These are phyloP conservation scores for Microglena sp. DNA, from an alignment of 139 green algal genomes.

Conservation along the genomic window DNA sequence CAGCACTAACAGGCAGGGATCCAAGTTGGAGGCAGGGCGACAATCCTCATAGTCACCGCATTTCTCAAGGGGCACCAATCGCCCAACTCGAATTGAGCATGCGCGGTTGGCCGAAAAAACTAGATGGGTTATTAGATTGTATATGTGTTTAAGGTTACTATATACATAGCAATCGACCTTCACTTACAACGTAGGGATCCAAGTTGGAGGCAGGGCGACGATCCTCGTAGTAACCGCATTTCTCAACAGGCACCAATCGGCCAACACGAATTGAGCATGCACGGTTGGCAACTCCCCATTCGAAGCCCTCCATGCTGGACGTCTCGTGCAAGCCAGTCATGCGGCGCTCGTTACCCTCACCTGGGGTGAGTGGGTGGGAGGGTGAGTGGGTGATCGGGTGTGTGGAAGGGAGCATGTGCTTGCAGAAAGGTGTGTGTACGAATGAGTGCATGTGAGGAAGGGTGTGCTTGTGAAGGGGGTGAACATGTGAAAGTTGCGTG, in stretches of 20 bases:
- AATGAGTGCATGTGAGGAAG: neutral
- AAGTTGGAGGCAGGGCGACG: conserved; percentile 91
- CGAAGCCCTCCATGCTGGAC: too few species aligned
- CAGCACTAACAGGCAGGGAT: too few species aligned
- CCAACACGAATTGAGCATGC: neutral
- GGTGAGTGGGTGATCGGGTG: neutral
- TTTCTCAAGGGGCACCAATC: conserved; percentile 77
- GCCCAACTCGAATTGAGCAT: conserved; percentile 75
- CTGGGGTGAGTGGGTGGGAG: neutral
- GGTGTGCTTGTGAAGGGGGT: neutral
- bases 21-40: conserved; percentile 90
- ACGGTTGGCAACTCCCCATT: neutral
- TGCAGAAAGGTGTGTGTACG: neutral
- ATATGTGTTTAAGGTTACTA: too few species aligned
- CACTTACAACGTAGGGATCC: conserved; percentile 82
- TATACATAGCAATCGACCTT: too few species aligned
- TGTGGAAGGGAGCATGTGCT: neutral
- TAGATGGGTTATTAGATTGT: too few species aligned
- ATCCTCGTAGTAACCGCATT: conserved; percentile 92
- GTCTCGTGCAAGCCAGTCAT: conserved; percentile 64
- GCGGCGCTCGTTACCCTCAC: conserved; percentile 88
- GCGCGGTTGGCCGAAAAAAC: conserved; percentile 95
- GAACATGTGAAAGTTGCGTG: too few species aligned
- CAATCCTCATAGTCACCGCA: conserved; percentile 94
- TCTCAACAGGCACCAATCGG: conserved; percentile 54